phyloP scores from a whole-genome alignment of 1,139 yeast species.

The Taiozyma onychis region DNA sequence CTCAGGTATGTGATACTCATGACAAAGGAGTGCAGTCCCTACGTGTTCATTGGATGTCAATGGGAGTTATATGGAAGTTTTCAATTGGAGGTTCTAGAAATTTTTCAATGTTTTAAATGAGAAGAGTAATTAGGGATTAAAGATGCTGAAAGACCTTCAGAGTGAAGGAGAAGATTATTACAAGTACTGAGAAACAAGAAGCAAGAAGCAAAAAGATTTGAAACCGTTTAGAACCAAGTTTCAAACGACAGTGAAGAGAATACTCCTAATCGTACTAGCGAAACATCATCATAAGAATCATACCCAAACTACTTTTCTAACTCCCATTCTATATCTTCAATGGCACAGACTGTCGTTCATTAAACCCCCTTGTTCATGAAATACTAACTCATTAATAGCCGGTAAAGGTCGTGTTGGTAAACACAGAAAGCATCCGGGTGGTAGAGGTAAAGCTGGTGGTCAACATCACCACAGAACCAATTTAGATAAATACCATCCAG shows the following conservation, averaged over 20 bases:
- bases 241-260: too few relatives aligned
- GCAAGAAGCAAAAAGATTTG: too few relatives aligned
- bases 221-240: too few relatives aligned
- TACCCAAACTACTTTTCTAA: too few relatives aligned
- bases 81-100: too few relatives aligned
- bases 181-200: too few relatives aligned
- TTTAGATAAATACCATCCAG: constrained; percentile 99
- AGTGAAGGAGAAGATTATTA: too few relatives aligned
- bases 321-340: neutral
- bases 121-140: neutral
- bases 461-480: constrained; percentile 99
- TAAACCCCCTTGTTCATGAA: neutral
- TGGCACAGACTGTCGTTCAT: neutral
- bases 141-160: too few relatives aligned
- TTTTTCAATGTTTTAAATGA: constrained; percentile 2
- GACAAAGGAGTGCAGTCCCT: neutral
- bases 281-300: too few relatives aligned
- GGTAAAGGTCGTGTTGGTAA: constrained; percentile 99
- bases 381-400: constrained; percentile 48
- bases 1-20: constrained; percentile 66
- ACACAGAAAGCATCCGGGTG: constrained; percentile 99
- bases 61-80: neutral
- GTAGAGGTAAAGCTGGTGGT: constrained; percentile 99
- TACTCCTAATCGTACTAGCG: too few relatives aligned
- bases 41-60: neutral